These are phyloP conservation scores for Botrytis porri DNA, from an alignment of 2,329 filamentous ascomycete species.

Conservation along the genomic window DNA sequence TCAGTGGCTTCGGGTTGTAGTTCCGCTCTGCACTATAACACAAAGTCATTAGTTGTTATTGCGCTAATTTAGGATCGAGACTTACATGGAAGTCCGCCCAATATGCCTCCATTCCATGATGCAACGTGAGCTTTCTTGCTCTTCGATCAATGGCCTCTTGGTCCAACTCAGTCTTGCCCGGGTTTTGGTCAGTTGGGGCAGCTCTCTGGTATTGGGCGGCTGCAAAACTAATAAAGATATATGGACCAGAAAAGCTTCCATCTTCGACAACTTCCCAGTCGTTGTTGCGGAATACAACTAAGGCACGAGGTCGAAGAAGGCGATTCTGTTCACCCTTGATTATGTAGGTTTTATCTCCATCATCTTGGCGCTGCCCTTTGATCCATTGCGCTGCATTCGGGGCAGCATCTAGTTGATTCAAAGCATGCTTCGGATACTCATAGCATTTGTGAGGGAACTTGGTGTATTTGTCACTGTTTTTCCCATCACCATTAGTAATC, in stretches of 20 bases:
- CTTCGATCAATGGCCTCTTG: constrained; percentile 12
- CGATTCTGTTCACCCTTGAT: constrained; percentile 14
- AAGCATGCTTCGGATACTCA: constrained; percentile 21
- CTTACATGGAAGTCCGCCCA: constrained; percentile 22
- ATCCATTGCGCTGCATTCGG: constrained; percentile 6
- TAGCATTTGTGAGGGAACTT: constrained; percentile 17
- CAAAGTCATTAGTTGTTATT: background rate
- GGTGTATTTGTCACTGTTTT: background rate
- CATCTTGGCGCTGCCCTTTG: constrained; percentile 4
- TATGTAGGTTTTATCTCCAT: constrained; percentile 12
- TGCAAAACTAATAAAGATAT: constrained; percentile 21
- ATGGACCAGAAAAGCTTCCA: constrained; percentile 20
- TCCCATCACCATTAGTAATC: constrained; percentile 2
- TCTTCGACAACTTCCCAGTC: constrained; percentile 15
- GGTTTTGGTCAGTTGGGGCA: constrained; percentile 2
- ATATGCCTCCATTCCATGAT: constrained; percentile 18
- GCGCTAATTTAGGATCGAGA: background rate
- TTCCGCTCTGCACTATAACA: constrained; percentile 13
- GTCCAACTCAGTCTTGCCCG: background rate
- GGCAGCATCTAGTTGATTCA: constrained; percentile 18
- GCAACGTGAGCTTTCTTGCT: constrained; percentile 9
- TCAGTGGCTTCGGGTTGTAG: constrained; percentile 19
- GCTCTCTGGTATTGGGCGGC: constrained; percentile 18
- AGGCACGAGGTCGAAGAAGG: constrained; percentile 18
- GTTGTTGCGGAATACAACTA: constrained; percentile 14